Evolutionary conservation across 148 eudicot species (phyloP).

Genomic region (Chenopodium formosanum): DNA sequence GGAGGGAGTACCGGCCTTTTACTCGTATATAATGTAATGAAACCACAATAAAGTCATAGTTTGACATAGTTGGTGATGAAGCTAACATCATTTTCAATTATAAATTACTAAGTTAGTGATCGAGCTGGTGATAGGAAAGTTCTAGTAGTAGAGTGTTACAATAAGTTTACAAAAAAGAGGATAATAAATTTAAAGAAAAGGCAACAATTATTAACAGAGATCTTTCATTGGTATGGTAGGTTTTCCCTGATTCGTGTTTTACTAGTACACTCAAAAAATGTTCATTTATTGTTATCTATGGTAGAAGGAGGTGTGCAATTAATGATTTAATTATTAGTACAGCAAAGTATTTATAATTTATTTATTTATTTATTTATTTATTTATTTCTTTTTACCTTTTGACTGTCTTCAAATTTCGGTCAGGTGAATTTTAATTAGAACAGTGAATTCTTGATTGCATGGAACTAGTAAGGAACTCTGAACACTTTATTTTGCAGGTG

Average conservation of each 20-base stretch:
- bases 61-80: neutral
- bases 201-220: neutral
- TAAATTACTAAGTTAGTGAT: too few species aligned
- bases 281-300: neutral
- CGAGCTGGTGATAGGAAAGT: neutral
- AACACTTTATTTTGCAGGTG: neutral
- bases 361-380: neutral
- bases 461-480: neutral
- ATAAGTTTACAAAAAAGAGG: neutral
- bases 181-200: neutral
- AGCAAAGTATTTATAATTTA: neutral
- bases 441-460: neutral
- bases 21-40: neutral
- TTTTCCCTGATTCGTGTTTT: neutral
- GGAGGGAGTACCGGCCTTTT: neutral
- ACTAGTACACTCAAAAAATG: neutral
- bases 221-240: neutral
- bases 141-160: neutral
- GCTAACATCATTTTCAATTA: too few species aligned
- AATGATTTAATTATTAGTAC: neutral
- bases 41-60: neutral
- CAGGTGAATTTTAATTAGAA: neutral
- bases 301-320: neutral
- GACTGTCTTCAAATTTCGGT: neutral
- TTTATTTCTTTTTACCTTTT: neutral